phyloP scores from a whole-genome alignment of 208 protist species.

The Leishmania braziliensis region DNA sequence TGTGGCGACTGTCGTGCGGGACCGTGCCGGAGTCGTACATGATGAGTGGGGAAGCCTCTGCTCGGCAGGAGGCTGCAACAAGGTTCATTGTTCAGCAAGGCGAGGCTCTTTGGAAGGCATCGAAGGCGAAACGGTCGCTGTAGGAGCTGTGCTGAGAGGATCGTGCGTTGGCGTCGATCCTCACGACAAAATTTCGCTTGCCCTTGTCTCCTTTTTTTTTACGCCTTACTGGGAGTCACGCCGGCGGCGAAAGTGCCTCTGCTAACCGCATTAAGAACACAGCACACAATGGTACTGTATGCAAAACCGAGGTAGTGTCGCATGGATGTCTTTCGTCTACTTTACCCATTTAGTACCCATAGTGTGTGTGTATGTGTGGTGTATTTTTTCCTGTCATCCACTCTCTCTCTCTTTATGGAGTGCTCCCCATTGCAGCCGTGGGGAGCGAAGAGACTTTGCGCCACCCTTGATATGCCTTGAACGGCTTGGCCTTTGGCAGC shows the following conservation, averaged over 20 bases:
- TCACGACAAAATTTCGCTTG: neutral
- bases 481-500: too few species aligned
- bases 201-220: neutral
- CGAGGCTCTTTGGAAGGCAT: slow-evolving; percentile 26
- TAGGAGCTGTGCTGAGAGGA: neutral
- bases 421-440: neutral
- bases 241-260: neutral
- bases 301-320: too few species aligned
- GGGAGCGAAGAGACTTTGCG: neutral
- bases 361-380: too few species aligned
- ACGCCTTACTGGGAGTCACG: neutral
- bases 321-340: too few species aligned
- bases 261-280: too few species aligned
- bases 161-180: neutral
- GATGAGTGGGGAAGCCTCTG: slow-evolving; percentile 49
- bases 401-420: neutral
- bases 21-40: slow-evolving; percentile 66
- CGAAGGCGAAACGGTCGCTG: neutral
- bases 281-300: neutral
- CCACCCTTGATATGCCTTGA: neutral
- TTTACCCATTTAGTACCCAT: too few species aligned
- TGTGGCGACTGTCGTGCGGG: slow-evolving; percentile 88
- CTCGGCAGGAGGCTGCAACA: slow-evolving; percentile 50
- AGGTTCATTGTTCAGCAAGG: slow-evolving; percentile 51
- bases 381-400: neutral